A percentile compares a stretch with the other conserved stretches of the same genome.
Evolutionary conservation across 768 basidiomycete species (phyloP).

Genomic region (Naganishia vishniacii): DNA sequence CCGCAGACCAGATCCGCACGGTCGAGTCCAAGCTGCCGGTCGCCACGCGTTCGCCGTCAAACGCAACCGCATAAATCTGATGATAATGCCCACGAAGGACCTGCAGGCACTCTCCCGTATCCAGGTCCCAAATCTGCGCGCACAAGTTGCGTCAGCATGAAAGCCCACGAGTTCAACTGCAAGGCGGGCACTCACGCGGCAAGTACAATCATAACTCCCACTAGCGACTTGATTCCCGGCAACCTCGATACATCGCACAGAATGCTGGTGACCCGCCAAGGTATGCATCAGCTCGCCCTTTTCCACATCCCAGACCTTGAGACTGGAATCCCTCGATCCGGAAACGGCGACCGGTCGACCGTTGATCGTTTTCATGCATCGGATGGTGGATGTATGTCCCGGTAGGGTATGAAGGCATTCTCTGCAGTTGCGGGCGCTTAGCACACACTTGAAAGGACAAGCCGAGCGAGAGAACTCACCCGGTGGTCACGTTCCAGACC

Average conservation of each 20-base stretch:
- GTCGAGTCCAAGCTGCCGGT: conserved; percentile 92
- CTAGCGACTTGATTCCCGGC: conserved; percentile 77
- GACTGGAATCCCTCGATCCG: conserved; percentile 76
- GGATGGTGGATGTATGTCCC: conserved; percentile 84
- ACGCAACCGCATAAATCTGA: conserved; percentile 85
- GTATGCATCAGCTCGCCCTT: conserved; percentile 56
- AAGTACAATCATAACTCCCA: conserved; percentile 87
- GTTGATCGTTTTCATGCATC: conserved; percentile 81
- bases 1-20: conserved; percentile 81
- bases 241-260: conserved; percentile 83
- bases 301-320: conserved; percentile 91
- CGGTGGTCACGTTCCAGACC: conserved; percentile 84
- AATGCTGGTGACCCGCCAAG: conserved; percentile 69
- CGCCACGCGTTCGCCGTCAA: conserved; percentile 73
- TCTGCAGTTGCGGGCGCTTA: conserved; percentile 36
- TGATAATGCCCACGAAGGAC: conserved; percentile 76
- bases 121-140: conserved; percentile 75
- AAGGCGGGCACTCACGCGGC: conserved; percentile 57
- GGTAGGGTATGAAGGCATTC: conserved; percentile 70
- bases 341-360: conserved; percentile 81
- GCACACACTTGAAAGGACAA: no score
- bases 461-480: conserved; percentile 54
- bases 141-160: neutral
- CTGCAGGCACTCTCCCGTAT: conserved; percentile 79
- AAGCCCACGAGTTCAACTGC: neutral